Evolutionary conservation across 805 yeast species (phyloP), one percentile per base, ranked within the genome.

Genomic region (Scheffersomyces ergatensis): DNA sequence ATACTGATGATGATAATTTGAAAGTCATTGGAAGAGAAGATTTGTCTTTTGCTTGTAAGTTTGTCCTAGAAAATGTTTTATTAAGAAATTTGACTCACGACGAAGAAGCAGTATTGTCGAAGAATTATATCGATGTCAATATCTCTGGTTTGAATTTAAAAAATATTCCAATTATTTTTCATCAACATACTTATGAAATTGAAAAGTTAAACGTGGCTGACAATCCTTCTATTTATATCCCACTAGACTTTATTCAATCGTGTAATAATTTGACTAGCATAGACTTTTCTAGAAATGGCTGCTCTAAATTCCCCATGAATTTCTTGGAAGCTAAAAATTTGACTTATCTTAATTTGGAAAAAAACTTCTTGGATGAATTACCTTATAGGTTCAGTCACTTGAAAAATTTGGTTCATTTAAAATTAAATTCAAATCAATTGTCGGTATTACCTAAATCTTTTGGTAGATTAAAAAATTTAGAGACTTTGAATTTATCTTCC

Each of bases 21-120:
- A 83, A 81, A 47, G 85, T 81, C 37, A 74, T 89, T 44, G 96
- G 95, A 24, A 73, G 95, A 45, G 89, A 85, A 42, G 97, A 90
- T 61, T 62, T 89, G 46, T 82, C 89, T 37, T 88, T 82, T 53
- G 70, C 90, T 33, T 87, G 89, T 63, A 85, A 88, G 49, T 89
- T 90, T 58, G 81, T 83, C 23, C 76, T 87, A 38, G 83, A 81
- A 45, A 78, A 78, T 34, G 78, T 81, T 26, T 76, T 77, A 15
- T 67, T 85, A 26, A 73, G 85, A 36, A 80, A 76, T 41, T 65
- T 82, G 44, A 75, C 82, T 15, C 76, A 76, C n/a, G 85, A 80
- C 40, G 89, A 85, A 53, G 92, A 85, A 49, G 76, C 77, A n/a
- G 65, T 76, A 44, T 72, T 84, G 39, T 67, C 80, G 33, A 77